Base-by-base conservation (phyloP, 2,329 filamentous ascomycete genomes). In the Pseudocercospora crystallina region DNA sequence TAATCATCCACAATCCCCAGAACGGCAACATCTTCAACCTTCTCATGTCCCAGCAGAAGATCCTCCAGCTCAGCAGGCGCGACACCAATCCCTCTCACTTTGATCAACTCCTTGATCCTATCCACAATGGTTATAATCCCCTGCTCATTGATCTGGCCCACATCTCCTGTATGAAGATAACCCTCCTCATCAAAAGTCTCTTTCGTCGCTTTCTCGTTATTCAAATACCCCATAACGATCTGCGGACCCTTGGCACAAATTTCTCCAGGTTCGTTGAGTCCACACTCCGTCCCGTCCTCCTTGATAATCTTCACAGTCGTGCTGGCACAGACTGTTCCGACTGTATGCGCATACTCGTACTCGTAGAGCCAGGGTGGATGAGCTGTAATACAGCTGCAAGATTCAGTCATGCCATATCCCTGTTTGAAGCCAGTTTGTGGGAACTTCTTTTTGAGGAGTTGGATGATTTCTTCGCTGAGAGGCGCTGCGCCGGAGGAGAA, bases 361-460 rank as follows among this genome's bases (percentile, higher is more conserved):
- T 72, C 72, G 53, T 80, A 81, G 41, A 77, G 75, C 1, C 75
- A 72, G 0, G 77, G 77, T 4, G 83, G 80, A 47, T 85, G 82
- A 0, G 79, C 75, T 0, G 82, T 84, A 54, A 87, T 83, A 57
- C 81, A 85, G 2, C 73, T 76, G 63, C 81, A 86, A 0, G 75
- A 80, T 64, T 86, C 84, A 0, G 84, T 87, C 82, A 87, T 86
- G 26, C 84, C 84, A 59, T 85, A 86, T 1, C 0, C 81, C 80
- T 1, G 78, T 80, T 3, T 75, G 69, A 86, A 83, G 0, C 80
- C 81, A 0, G 78, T 81, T 1, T 75, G 69, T 0, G 82, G 83
- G 59, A 84, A 85, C 41, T 76, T 77, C 53, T 74, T 71, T 50
- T 80, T 67, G 11, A 86, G 69, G 17, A 78, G 72, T 17, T 78